These are phyloP conservation scores for Lactifluus echinatus DNA, from an alignment of 768 basidiomycete genomes.

Conservation along the genomic window DNA sequence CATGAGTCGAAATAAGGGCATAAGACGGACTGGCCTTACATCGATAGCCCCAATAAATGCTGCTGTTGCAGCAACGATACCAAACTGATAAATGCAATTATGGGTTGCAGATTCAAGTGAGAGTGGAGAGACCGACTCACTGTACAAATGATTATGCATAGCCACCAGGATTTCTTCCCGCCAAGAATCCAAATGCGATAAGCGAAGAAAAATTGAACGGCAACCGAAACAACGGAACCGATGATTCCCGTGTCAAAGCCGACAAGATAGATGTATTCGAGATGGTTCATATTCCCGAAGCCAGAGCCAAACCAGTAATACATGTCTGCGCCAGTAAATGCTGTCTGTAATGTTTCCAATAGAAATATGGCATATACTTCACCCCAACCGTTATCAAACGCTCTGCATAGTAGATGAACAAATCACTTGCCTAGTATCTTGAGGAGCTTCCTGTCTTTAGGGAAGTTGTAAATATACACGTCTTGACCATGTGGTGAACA, in stretches of 20 bases:
- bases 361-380: constrained; percentile 24
- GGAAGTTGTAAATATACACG: constrained; percentile 9
- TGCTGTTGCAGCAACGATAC: neutral
- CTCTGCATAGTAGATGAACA: neutral
- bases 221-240: neutral
- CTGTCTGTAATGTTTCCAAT: constrained; percentile 23
- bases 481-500: neutral
- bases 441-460: neutral
- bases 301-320: constrained; percentile 26
- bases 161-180: neutral
- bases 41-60: neutral
- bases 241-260: constrained; percentile 13
- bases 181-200: constrained; percentile 4
- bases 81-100: neutral
- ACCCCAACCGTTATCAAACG: neutral
- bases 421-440: neutral
- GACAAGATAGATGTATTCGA: constrained; percentile 18
- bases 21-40: neutral
- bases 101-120: neutral
- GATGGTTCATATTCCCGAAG: constrained; percentile 24
- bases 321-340: constrained; percentile 23
- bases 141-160: neutral
- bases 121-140: neutral
- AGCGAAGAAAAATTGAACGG: constrained; percentile 1
- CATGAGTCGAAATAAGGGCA: neutral